phyloP scores from a whole-genome alignment of 73 alveolate species.

The Blepharisma japonicum region DNA sequence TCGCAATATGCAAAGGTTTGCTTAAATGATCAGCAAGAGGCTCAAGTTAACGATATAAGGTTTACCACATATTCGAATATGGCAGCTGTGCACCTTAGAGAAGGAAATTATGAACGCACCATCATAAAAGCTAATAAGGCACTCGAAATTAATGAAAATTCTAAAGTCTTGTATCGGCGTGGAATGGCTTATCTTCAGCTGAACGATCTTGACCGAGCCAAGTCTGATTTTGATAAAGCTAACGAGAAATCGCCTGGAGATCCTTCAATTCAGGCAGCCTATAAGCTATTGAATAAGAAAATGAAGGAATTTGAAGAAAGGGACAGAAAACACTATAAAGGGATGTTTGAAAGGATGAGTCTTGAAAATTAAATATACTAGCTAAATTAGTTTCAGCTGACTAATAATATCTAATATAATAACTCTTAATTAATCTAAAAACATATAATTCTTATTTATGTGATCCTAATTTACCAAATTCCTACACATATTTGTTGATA shows the following conservation, averaged over 20 bases:
- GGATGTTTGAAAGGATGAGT: slow-evolving; percentile 2
- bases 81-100: not conserved
- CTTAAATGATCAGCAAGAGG: not conserved
- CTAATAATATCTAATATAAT: too few species aligned
- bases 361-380: not conserved
- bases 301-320: not conserved
- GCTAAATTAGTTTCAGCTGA: too few species aligned
- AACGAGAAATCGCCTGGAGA: not conserved
- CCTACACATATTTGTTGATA: slow-evolving; percentile 63
- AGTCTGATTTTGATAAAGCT: not conserved
- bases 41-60: not conserved
- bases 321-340: not conserved
- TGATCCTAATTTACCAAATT: too few species aligned
- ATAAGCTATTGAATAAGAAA: not conserved
- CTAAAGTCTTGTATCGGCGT: slow-evolving; percentile 4
- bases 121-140: slow-evolving; percentile 5
- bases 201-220: not conserved
- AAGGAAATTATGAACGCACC: not conserved
- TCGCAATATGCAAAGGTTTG: slow-evolving; percentile 2
- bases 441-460: too few species aligned
- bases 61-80: slow-evolving; percentile 1
- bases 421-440: too few species aligned
- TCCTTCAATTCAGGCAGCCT: not conserved
- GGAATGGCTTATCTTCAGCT: slow-evolving; percentile 10
- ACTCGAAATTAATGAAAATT: not conserved